Base-by-base conservation (phyloP, 371 early-diverging fungal genomes). In the Sanchytrium tribonematis region DNA sequence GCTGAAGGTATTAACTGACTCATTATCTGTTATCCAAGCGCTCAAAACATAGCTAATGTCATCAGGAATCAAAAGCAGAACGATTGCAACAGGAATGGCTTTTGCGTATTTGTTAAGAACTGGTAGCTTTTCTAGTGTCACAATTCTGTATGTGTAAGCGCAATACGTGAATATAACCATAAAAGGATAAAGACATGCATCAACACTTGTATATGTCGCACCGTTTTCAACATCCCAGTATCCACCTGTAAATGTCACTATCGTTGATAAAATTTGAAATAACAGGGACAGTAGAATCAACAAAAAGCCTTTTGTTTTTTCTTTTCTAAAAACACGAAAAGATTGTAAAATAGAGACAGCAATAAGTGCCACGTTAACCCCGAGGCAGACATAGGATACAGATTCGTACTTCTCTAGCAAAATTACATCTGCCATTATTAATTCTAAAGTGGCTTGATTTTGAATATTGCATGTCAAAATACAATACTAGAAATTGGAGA, bases 321-420 rank as follows among this genome's bases (percentile, higher is more conserved):
- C 48, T 48, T 48, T 48, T n/a, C n/a, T n/a, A 48, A 48, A 48
- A 48, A 48, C 48, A 12, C 48, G 48, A 48, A 48, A 48, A 48
- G 48, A 5, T 5, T 48, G 5, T 12, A 48, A 48, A 48, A 48
- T 12, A 12, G 48, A 5, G 22, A 12, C 12, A 48, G 22, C 5
- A 22, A 48, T 48, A 22, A 48, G 22, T 12, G 48, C 48, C 48
- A 48, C 5, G 48, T 48, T 48, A 5, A 48, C 5, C 22, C 48
- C 48, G 22, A 48, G 22, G 22, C 12, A 5, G 48, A 48, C 5
- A 48, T 48, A 48, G 5, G 48, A 5, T 48, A 48, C 48, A n/a
- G n/a, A n/a, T n/a, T n/a, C n/a, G n/a, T n/a, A n/a, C n/a, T n/a
- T n/a, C n/a, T n/a, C n/a, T n/a, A n/a, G n/a, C n/a, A n/a, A n/a